phyloP scores from a whole-genome alignment of 169 alveolate genomes.

The Plasmodium relictum region DNA sequence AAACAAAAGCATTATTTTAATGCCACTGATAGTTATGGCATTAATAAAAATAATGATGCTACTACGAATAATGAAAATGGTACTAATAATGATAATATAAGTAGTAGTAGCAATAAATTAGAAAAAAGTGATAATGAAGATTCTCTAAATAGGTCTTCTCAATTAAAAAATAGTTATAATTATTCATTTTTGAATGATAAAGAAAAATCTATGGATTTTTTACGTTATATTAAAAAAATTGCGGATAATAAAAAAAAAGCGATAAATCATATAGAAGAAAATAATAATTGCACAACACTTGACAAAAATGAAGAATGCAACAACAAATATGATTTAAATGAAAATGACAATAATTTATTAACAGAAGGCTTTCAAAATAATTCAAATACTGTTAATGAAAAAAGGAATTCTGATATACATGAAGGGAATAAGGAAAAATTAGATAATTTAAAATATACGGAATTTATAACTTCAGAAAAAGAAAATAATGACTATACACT shows the following conservation, averaged over 20 bases:
- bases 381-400: slow-evolving; percentile 1
- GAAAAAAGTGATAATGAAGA: neutral
- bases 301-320: too few species aligned
- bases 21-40: neutral
- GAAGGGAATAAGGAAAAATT: neutral
- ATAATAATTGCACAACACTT: too few species aligned
- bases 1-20: neutral
- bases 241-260: neutral
- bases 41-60: neutral
- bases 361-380: slow-evolving; percentile 9
- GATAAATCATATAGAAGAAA: neutral
- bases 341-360: neutral
- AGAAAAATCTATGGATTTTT: too few species aligned
- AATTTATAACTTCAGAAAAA: slow-evolving; percentile 19
- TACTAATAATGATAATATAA: neutral
- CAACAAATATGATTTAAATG: neutral
- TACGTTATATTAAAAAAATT: too few species aligned
- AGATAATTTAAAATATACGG: slow-evolving; percentile 1
- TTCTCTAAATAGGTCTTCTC: too few species aligned
- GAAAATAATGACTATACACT: slow-evolving; percentile 54
- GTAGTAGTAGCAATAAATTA: neutral
- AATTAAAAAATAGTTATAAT: too few species aligned
- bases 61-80: too few species aligned
- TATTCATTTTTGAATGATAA: too few species aligned
- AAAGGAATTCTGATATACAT: neutral